phyloP scores from a whole-genome alignment of 257 asterid species.

The Pogostemon cablin region DNA sequence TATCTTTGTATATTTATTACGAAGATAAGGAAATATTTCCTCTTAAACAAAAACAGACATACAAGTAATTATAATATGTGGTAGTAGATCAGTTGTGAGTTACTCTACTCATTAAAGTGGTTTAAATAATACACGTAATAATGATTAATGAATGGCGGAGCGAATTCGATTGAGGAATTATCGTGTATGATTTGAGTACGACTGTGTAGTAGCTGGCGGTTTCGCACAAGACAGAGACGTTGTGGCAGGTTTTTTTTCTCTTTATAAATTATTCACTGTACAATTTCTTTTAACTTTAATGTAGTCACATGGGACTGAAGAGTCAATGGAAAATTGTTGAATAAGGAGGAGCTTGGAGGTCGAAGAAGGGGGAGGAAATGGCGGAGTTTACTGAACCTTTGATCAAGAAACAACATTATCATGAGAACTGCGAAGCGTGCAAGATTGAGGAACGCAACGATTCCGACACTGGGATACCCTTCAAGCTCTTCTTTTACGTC shows the following conservation, averaged over 20 bases:
- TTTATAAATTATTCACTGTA: not conserved
- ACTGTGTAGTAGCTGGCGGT: not conserved
- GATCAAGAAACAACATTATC: slow-evolving; percentile 30
- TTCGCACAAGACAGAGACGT: not conserved
- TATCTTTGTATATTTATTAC: too few species aligned
- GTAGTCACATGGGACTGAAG: too few species aligned
- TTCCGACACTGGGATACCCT: slow-evolving; percentile 42
- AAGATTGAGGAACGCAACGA: slow-evolving; percentile 42
- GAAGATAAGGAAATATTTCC: too few species aligned
- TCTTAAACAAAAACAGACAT: too few species aligned
- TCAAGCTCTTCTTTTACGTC: slow-evolving; percentile 47
- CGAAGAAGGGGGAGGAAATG: slow-evolving; percentile 23
- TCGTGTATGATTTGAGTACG: not conserved
- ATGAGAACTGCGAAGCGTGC: slow-evolving; percentile 63
- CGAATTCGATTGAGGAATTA: not conserved
- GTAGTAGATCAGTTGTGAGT: too few species aligned
- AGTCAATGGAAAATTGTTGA: too few species aligned
- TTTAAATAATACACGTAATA: too few species aligned
- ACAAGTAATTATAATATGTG: too few species aligned
- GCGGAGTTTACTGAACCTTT: slow-evolving; percentile 35
- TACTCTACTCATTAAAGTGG: too few species aligned
- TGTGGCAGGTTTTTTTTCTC: not conserved
- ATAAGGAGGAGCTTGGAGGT: not conserved
- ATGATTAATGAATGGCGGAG: not conserved
- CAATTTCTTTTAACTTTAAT: too few species aligned